A percentile compares a stretch with the other conserved stretches of the same genome.
Evolutionary conservation across 306 rosid species (phyloP).

Genomic region (Prunus davidiana): DNA sequence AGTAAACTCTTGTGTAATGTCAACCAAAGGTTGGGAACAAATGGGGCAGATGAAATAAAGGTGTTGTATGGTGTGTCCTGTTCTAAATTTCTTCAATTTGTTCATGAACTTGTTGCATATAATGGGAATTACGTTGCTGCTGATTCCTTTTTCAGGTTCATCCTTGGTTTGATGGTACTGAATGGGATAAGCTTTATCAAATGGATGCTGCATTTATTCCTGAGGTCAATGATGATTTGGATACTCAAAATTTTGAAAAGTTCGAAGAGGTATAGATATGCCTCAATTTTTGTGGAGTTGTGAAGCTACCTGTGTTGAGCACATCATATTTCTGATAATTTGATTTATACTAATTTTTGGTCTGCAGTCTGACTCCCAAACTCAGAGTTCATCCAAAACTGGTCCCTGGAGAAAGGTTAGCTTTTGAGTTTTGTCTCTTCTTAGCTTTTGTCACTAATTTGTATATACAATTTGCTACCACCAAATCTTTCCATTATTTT

Average conservation of each 20-base stretch:
- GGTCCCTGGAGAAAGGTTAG: constrained; percentile 97
- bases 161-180: constrained; percentile 65
- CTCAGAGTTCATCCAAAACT: constrained; percentile 57
- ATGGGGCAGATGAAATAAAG: constrained; percentile 90
- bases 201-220: constrained; percentile 98
- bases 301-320: constrained; percentile 15
- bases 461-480: not conserved
- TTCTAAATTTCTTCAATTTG: constrained; percentile 46
- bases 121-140: constrained; percentile 43
- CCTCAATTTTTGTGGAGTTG: constrained; percentile 19
- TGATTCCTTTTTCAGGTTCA: constrained; percentile 60
- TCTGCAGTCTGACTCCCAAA: constrained; percentile 66
- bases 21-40: constrained; percentile 79
- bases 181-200: constrained; percentile 86
- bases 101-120: constrained; percentile 22
- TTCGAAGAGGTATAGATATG: constrained; percentile 77
- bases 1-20: constrained; percentile 85
- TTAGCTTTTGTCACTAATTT: constrained; percentile 4
- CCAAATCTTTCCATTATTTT: constrained; percentile 4
- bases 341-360: constrained; percentile 23
- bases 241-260: constrained; percentile 96
- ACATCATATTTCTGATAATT: constrained; percentile 15
- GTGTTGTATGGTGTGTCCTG: constrained; percentile 74
- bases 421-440: constrained; percentile 13
- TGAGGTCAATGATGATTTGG: constrained; percentile 92